These are phyloP conservation scores for Starmerella etchellsii DNA, from an alignment of 805 yeast species.

Conservation along the genomic window DNA sequence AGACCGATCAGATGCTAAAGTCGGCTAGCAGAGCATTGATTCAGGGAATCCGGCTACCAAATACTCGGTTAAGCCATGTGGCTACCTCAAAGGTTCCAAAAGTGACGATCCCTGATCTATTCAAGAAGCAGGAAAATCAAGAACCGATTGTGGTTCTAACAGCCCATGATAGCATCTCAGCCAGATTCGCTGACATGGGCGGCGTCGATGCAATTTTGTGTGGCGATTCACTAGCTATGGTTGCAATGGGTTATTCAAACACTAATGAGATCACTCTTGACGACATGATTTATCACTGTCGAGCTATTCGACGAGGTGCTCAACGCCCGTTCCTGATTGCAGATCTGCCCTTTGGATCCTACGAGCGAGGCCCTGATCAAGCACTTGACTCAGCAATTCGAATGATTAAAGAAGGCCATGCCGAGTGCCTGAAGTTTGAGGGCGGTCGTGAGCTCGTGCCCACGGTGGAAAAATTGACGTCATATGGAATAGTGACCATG, in stretches of 20 bases:
- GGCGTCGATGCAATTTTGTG: constrained; percentile 59
- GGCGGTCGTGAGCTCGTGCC: constrained; percentile 52
- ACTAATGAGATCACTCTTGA: constrained; percentile 65
- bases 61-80: constrained; percentile 15
- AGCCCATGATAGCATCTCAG: constrained; percentile 78
- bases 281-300: constrained; percentile 60
- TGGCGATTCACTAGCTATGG: constrained; percentile 93
- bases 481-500: constrained; percentile 73
- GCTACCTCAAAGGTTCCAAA: constrained; percentile 19
- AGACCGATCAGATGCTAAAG: too few species aligned
- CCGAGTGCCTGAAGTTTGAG: constrained; percentile 72
- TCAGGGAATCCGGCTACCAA: too few species aligned
- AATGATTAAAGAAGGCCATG: constrained; percentile 42
- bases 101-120: constrained; percentile 33
- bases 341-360: constrained; percentile 83
- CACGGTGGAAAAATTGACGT: constrained; percentile 43
- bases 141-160: constrained; percentile 52
- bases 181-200: constrained; percentile 50
- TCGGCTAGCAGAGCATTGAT: too few species aligned
- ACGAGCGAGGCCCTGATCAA: constrained; percentile 48
- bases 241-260: constrained; percentile 57
- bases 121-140: constrained; percentile 25
- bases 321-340: constrained; percentile 55
- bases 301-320: constrained; percentile 65
- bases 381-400: constrained; percentile 48